phyloP scores from a whole-genome alignment of 2,329 filamentous ascomycete species.

The Xylaria sp. region DNA sequence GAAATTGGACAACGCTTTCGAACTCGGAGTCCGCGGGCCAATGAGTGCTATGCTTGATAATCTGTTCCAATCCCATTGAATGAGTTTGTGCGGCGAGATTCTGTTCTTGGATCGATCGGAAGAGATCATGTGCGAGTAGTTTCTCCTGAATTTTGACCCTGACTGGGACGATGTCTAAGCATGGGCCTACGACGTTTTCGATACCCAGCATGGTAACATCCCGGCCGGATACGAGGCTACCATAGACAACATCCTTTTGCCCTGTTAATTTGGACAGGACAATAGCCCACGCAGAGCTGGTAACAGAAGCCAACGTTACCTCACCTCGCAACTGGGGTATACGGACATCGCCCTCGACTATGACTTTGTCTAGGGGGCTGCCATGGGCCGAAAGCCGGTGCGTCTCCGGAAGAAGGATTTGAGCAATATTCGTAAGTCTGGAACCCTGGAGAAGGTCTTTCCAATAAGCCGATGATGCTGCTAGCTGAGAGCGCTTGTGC shows the following conservation, averaged over 20 bases:
- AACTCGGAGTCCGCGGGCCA: constrained; percentile 13
- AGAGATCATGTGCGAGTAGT: background rate
- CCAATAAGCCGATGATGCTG: background rate
- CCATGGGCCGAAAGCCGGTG: background rate
- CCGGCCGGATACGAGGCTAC: constrained; percentile 19
- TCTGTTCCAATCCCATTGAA: constrained; percentile 7
- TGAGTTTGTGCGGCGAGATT: constrained; percentile 8
- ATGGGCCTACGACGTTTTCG: background rate
- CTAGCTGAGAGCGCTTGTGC: background rate
- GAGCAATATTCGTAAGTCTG: background rate
- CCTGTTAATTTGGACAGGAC: constrained; percentile 1
- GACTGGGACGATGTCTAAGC: background rate
- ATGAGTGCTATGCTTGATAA: constrained; percentile 6
- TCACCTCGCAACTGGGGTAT: background rate
- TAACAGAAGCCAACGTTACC: constrained; percentile 18
- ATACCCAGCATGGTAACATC: background rate
- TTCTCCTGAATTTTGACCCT: background rate
- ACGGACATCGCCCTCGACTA: background rate
- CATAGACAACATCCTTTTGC: constrained; percentile 27
- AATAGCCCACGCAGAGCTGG: constrained; percentile 25
- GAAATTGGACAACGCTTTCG: constrained; percentile 10
- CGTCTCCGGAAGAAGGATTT: background rate
- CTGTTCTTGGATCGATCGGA: constrained; percentile 19
- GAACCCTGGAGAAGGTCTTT: background rate
- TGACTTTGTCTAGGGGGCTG: background rate